Conservation (phyloP, 495 filamentous ascomycete genomes). For the Pseudoneurospora amorphoporcata region DNA sequence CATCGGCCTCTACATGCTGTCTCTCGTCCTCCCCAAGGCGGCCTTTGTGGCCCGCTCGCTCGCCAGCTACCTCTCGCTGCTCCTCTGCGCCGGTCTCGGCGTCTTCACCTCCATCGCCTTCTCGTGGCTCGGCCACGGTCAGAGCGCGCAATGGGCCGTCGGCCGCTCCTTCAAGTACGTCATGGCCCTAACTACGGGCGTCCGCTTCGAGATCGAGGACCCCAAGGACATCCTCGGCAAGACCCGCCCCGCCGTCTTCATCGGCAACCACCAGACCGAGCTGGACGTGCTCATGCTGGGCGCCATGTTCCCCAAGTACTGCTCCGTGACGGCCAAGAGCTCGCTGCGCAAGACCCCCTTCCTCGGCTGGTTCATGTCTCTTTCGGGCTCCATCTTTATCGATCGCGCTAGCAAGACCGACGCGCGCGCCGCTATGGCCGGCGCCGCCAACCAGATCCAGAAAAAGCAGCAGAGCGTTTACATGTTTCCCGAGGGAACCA, state of each 20-base stretch:
- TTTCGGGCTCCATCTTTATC: slow-evolving; percentile 89
- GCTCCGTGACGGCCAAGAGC: slow-evolving; percentile 87
- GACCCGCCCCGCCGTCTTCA: slow-evolving; percentile 75
- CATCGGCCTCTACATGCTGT: slow-evolving; percentile 47
- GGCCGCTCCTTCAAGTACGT: slow-evolving; percentile 71
- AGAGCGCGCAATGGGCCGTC: slow-evolving; percentile 76
- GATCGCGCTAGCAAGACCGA: slow-evolving; percentile 72
- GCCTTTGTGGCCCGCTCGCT: slow-evolving; percentile 64
- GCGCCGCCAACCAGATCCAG: slow-evolving; percentile 71
- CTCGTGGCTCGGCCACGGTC: slow-evolving; percentile 57
- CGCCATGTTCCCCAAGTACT: slow-evolving; percentile 77
- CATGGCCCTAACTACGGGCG: slow-evolving; percentile 65
- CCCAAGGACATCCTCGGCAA: slow-evolving; percentile 52
- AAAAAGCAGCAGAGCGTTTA: slow-evolving; percentile 73
- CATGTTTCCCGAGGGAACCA: slow-evolving; percentile 90
- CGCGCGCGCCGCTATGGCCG: slow-evolving; percentile 76
- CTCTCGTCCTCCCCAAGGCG: slow-evolving; percentile 42
- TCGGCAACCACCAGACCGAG: slow-evolving; percentile 91
- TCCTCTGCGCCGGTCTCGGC: slow-evolving; percentile 64
- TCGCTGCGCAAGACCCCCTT: slow-evolving; percentile 72
- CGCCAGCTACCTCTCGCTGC: slow-evolving; percentile 57
- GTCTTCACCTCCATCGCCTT: slow-evolving; percentile 63
- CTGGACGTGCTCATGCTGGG: slow-evolving; percentile 90
- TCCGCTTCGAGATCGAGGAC: slow-evolving; percentile 66
- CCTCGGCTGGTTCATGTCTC: slow-evolving; percentile 92